These are phyloP conservation scores for Saccharomyces hybrid DNA, from an alignment of 1,139 yeast genomes.

Conservation along the genomic window DNA sequence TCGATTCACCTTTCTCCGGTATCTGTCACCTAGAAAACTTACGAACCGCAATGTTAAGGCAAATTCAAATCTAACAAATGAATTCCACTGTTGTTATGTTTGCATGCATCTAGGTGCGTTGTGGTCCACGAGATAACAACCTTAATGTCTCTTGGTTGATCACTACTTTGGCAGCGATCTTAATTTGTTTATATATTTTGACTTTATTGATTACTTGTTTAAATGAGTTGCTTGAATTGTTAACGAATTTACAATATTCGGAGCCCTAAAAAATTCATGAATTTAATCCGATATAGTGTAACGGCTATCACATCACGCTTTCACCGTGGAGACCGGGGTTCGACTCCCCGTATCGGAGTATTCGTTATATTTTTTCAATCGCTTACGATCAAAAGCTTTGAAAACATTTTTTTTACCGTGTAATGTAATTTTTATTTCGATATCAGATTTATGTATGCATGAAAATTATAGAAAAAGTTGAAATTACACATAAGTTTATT, in stretches of 20 bases:
- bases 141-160: too few species aligned
- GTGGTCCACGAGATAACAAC: too few species aligned
- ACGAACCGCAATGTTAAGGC: too few species aligned
- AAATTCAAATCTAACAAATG: too few species aligned
- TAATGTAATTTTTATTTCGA: neutral
- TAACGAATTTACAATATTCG: neutral
- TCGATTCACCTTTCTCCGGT: too few species aligned
- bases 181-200: too few species aligned
- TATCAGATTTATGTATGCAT: neutral
- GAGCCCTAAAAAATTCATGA: neutral
- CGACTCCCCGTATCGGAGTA: slow-evolving; percentile 26
- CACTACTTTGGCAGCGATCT: too few species aligned
- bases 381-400: neutral
- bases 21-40: too few species aligned
- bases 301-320: slow-evolving; percentile 26
- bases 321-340: slow-evolving; percentile 30
- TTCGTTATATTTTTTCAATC: neutral
- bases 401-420: neutral
- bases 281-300: slow-evolving; percentile 6
- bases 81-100: too few species aligned
- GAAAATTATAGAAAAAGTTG: neutral
- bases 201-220: too few species aligned
- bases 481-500: neutral
- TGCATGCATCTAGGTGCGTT: too few species aligned
- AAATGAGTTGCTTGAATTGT: neutral